Evolutionary conservation across 2,329 filamentous ascomycete genomes (phyloP), one percentile per base, ranked within the genome.

Genomic region (Trichoderma sp.): DNA sequence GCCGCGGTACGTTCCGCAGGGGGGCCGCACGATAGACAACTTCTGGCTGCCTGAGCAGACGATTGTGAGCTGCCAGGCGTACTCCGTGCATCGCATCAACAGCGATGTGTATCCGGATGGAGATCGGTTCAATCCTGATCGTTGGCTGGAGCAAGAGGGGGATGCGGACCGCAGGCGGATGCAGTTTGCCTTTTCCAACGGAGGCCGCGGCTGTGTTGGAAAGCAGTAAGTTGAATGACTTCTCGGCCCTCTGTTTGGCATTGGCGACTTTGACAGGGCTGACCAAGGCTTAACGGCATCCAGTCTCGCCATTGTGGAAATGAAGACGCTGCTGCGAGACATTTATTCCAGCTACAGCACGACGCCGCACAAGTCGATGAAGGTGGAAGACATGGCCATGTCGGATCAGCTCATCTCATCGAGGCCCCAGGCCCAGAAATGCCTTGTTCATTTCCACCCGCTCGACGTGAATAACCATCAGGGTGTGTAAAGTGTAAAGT

Each of bases 91-190:
- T 71, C 83, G 85, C 24, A 80, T 88, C 68, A 85, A 90, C 71
- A 77, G 80, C 13, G 84, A 89, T 68, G 90, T 93, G 1, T 98
- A 96, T 76, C 89, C 90, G 1, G 86, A 94, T 54, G 91, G 94
- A 0, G 91, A 97, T 70, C 80, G 78, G 6, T 97, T 94, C 76
- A 84, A 90, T 61, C 94, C 94, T 0, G 91, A 95, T 68, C 86
- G 95, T 73, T 97, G 94, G 94, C 86, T 97, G 72, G 88, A 85
- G 18, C 84, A 86, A 10, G 85, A 90, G 56, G 93, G 92, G 2
- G 92, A 95, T 73, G 85, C 90, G 69, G 91, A 95, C 74, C 83
- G 87, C 68, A 86, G 86, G 72, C 81, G 86, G 54, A 74, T 87
- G 8, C 86, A 90, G 74, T 91, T 90, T 80, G 86, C 90, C 0